Evolutionary conservation across 345 rosid genomes (phyloP).

Genomic region (Bruguiera gymnorhiza): DNA sequence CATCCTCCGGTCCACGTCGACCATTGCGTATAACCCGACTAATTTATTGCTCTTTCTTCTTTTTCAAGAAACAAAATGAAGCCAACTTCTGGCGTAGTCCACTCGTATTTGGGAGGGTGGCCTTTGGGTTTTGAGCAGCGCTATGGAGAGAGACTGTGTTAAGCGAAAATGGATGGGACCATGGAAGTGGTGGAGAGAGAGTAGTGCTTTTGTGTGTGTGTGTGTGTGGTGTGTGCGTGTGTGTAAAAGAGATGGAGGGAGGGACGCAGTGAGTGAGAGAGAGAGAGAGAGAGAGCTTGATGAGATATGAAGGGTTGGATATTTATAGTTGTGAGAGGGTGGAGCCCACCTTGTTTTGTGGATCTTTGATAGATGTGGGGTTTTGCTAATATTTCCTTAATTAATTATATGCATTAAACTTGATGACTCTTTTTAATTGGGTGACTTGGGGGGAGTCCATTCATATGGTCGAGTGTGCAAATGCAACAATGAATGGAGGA

Average conservation of each 20-base stretch:
- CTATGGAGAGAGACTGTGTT: not conserved
- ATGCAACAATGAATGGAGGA: not conserved
- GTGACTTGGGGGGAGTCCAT: too few relatives aligned
- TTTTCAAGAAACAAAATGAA: too few relatives aligned
- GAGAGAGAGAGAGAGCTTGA: not conserved
- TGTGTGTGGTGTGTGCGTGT: not conserved
- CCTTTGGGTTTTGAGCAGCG: not conserved
- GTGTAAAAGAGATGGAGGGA: not conserved
- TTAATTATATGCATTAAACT: not conserved
- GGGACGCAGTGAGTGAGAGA: not conserved
- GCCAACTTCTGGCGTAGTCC: too few relatives aligned
- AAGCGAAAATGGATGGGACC: slow-evolving; percentile 13
- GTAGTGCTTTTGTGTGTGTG: slow-evolving; percentile 6
- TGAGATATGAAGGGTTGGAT: not conserved
- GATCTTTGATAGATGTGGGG: slow-evolving; percentile 14
- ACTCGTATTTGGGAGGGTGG: too few relatives aligned
- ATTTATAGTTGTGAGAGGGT: slow-evolving; percentile 37
- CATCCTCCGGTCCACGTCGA: slow-evolving; percentile 97
- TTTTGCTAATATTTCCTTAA: not conserved
- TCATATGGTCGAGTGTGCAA: not conserved
- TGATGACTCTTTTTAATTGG: too few relatives aligned
- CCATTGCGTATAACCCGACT: slow-evolving; percentile 42
- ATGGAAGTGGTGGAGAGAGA: not conserved
- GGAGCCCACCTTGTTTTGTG: slow-evolving; percentile 28
- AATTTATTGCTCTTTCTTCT: too few relatives aligned